Evolutionary conservation across 768 basidiomycete genomes (phyloP).

Genomic region (Boletus edulis): DNA sequence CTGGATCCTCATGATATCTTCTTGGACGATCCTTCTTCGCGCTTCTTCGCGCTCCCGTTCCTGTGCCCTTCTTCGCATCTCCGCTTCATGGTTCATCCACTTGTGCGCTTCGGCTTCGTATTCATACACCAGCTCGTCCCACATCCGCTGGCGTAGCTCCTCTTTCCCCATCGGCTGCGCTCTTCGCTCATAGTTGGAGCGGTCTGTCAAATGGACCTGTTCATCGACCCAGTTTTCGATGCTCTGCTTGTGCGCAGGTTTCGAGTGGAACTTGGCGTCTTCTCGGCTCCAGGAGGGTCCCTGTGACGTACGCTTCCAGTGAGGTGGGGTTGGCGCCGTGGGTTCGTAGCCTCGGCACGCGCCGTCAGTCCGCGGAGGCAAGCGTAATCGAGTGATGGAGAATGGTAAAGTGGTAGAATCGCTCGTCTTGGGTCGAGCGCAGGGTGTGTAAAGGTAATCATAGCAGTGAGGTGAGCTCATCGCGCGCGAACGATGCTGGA

Average conservation of each 20-base stretch:
- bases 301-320: conserved; percentile 31
- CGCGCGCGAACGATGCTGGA: conserved; percentile 27
- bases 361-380: conserved; percentile 20
- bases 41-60: conserved; percentile 45
- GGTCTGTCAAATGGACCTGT: conserved; percentile 41
- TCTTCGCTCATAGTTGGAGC: conserved; percentile 27
- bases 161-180: conserved; percentile 27
- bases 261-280: conserved; percentile 33
- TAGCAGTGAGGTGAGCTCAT: conserved; percentile 13
- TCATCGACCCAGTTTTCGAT: conserved; percentile 66
- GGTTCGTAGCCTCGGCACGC: conserved; percentile 15
- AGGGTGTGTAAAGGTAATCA: conserved; percentile 16
- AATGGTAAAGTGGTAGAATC: conserved; percentile 10
- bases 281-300: conserved; percentile 45
- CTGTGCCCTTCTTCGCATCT: conserved; percentile 41
- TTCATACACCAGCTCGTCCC: conserved; percentile 53
- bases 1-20: conserved; percentile 56
- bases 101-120: conserved; percentile 50
- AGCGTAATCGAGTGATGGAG: conserved; percentile 17
- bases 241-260: conserved; percentile 43
- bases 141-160: conserved; percentile 37
- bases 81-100: conserved; percentile 53
- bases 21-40: conserved; percentile 46
- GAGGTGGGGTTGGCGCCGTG: conserved; percentile 11
- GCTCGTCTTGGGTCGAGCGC: conserved; percentile 22